These are phyloP conservation scores for Centrapalus pauciflorus DNA, from an alignment of 129 eudicot genomes.

Conservation along the genomic window DNA sequence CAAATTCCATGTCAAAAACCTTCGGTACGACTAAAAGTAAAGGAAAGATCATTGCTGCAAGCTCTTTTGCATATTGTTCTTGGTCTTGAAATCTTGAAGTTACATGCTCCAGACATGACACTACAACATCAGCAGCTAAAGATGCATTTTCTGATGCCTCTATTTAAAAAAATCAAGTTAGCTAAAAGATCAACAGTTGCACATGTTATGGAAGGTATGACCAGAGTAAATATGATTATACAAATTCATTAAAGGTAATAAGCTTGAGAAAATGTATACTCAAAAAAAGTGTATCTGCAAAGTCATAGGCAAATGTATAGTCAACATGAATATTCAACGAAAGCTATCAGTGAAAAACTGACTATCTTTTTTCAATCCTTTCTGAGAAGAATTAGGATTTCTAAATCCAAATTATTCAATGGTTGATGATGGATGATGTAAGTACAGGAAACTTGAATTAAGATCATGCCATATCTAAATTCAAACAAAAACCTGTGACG, in stretches of 20 bases:
- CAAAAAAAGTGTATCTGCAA: background rate
- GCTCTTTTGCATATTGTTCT: slow-evolving; percentile 38
- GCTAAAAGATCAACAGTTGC: slow-evolving; percentile 11
- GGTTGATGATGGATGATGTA: no score
- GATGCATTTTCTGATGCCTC: slow-evolving; percentile 42
- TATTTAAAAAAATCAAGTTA: slow-evolving; percentile 18
- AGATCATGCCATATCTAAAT: no score
- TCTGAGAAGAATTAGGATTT: no score
- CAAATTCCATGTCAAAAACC: slow-evolving; percentile 31
- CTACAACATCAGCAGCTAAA: slow-evolving; percentile 43
- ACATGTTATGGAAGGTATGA: background rate
- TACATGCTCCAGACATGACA: slow-evolving; percentile 57
- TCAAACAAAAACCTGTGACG: no score
- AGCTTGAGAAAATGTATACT: background rate
- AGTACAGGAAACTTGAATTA: no score
- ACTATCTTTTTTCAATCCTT: no score
- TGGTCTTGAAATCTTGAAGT: slow-evolving; percentile 31
- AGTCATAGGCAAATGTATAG: no score
- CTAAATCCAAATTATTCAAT: no score
- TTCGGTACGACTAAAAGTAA: slow-evolving; percentile 58
- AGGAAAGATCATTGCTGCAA: slow-evolving; percentile 61
- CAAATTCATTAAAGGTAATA: background rate
- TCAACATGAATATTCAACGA: no score
- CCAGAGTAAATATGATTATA: background rate
- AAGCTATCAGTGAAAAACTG: no score